Evolutionary conservation across 352 stramenopile species (phyloP).

Genomic region (Phytopythium delawarense): DNA sequence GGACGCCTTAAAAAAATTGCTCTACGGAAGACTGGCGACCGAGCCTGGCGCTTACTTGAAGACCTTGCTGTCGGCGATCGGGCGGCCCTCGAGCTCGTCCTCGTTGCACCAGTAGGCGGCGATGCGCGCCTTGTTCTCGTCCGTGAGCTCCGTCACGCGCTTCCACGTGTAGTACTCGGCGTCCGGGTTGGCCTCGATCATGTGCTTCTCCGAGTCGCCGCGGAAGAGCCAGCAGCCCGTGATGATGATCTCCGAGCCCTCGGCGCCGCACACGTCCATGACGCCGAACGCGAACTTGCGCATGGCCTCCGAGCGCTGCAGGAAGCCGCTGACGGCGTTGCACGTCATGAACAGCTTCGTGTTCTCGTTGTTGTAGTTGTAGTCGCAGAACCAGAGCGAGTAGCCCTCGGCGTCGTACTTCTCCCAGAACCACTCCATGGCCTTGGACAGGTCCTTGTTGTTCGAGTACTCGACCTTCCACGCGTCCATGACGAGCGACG

Average conservation of each 20-base stretch:
- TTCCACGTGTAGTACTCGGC: conserved; percentile 93
- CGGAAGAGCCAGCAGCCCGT: conserved; percentile 90
- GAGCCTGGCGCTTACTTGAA: conserved; percentile 85
- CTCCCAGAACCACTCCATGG: conserved; percentile 92
- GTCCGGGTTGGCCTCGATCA: conserved; percentile 90
- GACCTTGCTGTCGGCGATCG: conserved; percentile 90
- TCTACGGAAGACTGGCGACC: neutral
- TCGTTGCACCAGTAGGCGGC: conserved; percentile 88
- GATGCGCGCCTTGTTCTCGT: conserved; percentile 76
- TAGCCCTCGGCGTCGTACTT: conserved; percentile 86
- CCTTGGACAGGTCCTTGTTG: conserved; percentile 65
- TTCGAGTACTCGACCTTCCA: conserved; percentile 95
- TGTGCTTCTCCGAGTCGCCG: conserved; percentile 81
- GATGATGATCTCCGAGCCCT: conserved; percentile 81
- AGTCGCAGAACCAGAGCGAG: conserved; percentile 89
- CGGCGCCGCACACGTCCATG: conserved; percentile 68
- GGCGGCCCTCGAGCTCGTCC: conserved; percentile 84
- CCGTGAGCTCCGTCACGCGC: conserved; percentile 67
- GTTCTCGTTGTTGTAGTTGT: conserved; percentile 95
- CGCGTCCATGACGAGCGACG: conserved; percentile 73
- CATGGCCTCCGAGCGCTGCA: conserved; percentile 90
- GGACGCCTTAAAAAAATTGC: conserved; percentile 4
- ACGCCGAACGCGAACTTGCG: conserved; percentile 92
- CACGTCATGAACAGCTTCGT: conserved; percentile 92
- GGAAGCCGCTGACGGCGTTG: conserved; percentile 91